These are phyloP conservation scores for Rosa hybrid DNA, from an alignment of 331 rosid species.

Conservation along the genomic window DNA sequence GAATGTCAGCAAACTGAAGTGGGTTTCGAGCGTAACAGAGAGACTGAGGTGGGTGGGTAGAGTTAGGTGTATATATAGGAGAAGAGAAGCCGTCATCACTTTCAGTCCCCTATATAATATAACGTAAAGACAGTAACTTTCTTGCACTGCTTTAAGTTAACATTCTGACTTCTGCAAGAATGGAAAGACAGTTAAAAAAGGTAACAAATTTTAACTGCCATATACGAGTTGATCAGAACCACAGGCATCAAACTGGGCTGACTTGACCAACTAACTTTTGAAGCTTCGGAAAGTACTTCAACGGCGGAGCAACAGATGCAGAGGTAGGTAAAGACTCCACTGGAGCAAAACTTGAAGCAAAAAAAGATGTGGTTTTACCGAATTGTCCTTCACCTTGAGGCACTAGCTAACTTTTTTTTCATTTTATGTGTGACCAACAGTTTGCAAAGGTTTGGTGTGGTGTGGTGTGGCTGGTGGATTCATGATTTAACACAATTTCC, in stretches of 20 bases:
- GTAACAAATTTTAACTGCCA: not conserved
- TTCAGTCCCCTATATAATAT: not conserved
- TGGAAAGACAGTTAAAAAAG: not conserved
- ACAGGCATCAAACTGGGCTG: not conserved
- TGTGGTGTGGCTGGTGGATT: not conserved
- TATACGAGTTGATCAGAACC: not conserved
- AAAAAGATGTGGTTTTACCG: conserved; percentile 1
- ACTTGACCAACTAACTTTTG: conserved; percentile 17
- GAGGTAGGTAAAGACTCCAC: not conserved
- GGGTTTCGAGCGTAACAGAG: not conserved
- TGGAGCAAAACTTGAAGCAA: not conserved
- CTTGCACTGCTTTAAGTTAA: not conserved
- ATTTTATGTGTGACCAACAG: not conserved
- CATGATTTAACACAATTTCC: not conserved
- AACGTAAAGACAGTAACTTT: conserved; percentile 6
- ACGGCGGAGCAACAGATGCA: not conserved
- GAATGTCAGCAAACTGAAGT: not conserved
- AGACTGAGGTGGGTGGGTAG: conserved; percentile 20
- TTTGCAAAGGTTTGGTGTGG: not conserved
- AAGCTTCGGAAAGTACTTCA: not conserved
- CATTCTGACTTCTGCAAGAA: not conserved
- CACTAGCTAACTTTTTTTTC: not conserved
- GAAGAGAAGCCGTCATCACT: not conserved
- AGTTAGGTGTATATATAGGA: conserved; percentile 22
- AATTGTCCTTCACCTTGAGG: not conserved